A percentile compares a stretch with the other conserved stretches of the same genome.
phyloP scores from a whole-genome alignment of 2,329 filamentous ascomycete species.

The Xylariales sp. region DNA sequence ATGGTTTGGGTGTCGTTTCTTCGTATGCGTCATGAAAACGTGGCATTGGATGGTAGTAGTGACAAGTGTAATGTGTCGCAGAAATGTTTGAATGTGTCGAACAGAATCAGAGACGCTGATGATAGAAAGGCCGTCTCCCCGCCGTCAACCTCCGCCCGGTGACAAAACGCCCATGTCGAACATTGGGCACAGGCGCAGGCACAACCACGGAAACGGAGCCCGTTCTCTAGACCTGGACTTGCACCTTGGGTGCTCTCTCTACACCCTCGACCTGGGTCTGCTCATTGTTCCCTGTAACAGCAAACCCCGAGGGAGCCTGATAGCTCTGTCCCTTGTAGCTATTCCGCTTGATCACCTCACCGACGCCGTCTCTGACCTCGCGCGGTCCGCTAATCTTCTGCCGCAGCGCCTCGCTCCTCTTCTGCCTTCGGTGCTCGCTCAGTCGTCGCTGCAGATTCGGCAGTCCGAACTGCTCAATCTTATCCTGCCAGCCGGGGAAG shows the following conservation, averaged over 20 bases:
- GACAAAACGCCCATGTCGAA: too few relatives aligned
- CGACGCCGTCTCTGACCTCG: conserved; percentile 54
- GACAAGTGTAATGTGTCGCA: neutral
- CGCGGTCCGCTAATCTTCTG: conserved; percentile 56
- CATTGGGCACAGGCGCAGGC: too few relatives aligned
- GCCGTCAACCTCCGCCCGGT: too few relatives aligned
- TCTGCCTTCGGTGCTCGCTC: conserved; percentile 55
- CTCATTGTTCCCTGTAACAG: neutral
- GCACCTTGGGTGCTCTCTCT: conserved; percentile 7
- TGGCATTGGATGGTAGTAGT: too few relatives aligned
- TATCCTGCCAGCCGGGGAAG: conserved; percentile 37
- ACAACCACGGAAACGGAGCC: too few relatives aligned
- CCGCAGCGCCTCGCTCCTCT: conserved; percentile 53
- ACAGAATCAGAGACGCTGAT: neutral
- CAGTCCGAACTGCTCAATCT: conserved; percentile 43
- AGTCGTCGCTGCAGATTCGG: conserved; percentile 50
- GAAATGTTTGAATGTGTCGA: neutral
- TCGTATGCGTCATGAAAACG: neutral
- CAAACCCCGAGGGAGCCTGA: conserved; percentile 13
- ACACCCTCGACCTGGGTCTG: neutral
- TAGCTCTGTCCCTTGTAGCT: conserved; percentile 32
- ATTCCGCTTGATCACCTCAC: conserved; percentile 48
- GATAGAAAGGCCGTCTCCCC: neutral
- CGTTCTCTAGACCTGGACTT: conserved; percentile 10
- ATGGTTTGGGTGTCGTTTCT: neutral